Evolutionary conservation across 1,139 yeast genomes (phyloP).

Genomic region (Saccharomyces hybrid): DNA sequence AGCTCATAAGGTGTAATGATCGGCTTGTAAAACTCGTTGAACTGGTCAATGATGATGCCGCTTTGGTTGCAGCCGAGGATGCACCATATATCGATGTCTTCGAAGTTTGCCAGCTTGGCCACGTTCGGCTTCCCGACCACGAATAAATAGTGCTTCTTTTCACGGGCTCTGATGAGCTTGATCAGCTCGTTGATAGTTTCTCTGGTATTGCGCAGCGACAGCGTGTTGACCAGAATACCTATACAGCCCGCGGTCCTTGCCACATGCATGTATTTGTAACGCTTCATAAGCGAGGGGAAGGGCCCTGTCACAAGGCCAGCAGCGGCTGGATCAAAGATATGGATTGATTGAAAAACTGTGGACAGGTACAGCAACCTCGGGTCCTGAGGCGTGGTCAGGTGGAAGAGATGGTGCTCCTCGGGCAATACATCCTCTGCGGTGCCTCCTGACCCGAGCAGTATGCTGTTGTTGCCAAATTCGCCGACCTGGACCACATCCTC

Average conservation of each 20-base stretch:
- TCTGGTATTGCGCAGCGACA: slow-evolving; percentile 69
- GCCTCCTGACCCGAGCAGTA: slow-evolving; percentile 9
- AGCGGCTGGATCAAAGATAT: slow-evolving; percentile 40
- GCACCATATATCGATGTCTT: slow-evolving; percentile 87
- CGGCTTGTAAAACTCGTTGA: slow-evolving; percentile 78
- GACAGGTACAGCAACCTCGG: slow-evolving; percentile 72
- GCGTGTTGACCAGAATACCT: slow-evolving; percentile 84
- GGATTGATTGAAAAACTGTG: slow-evolving; percentile 54
- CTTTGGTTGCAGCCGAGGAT: slow-evolving; percentile 91
- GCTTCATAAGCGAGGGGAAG: slow-evolving; percentile 67
- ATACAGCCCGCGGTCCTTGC: slow-evolving; percentile 89
- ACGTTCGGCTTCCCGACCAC: slow-evolving; percentile 99
- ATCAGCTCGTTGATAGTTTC: slow-evolving; percentile 54
- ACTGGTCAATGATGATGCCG: slow-evolving; percentile 76
- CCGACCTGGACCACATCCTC: slow-evolving; percentile 6
- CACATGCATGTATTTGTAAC: slow-evolving; percentile 79
- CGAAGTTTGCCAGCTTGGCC: slow-evolving; percentile 92
- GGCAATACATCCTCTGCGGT: slow-evolving; percentile 17
- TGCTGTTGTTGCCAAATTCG: slow-evolving; percentile 28
- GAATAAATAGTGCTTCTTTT: slow-evolving; percentile 85
- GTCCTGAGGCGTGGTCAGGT: slow-evolving; percentile 65
- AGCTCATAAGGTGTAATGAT: slow-evolving; percentile 91
- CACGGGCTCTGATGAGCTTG: slow-evolving; percentile 58
- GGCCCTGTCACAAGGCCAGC: slow-evolving; percentile 45
- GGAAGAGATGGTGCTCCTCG: slow-evolving; percentile 50